These are phyloP conservation scores for Bruguiera hainesii DNA, from an alignment of 441 rosid species.

Conservation along the genomic window DNA sequence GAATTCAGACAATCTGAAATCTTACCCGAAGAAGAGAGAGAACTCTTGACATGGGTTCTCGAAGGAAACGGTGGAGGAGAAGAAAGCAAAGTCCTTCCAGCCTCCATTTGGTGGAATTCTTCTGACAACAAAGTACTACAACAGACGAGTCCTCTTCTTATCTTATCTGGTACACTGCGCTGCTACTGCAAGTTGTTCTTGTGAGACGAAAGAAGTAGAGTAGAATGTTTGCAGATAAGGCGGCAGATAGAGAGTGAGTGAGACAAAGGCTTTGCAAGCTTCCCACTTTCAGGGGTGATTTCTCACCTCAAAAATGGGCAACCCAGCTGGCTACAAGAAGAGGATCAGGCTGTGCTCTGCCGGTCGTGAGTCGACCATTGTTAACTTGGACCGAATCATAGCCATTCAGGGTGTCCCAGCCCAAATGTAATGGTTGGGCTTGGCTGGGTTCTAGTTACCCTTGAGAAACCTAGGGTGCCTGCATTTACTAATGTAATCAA, in stretches of 20 bases:
- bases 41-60: conserved; percentile 45
- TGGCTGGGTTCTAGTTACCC: no score
- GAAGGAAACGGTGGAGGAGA: conserved; percentile 59
- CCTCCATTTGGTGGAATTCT: conserved; percentile 45
- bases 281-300: conserved; percentile 13
- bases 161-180: neutral
- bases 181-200: neutral
- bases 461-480: no score
- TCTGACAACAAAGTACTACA: neutral
- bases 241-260: conserved; percentile 22
- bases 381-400: no score
- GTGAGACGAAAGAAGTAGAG: neutral
- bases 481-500: no score
- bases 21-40: conserved; percentile 52
- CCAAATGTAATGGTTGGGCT: no score
- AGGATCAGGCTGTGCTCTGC: conserved; percentile 22
- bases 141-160: neutral
- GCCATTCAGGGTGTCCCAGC: no score
- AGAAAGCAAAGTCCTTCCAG: conserved; percentile 55
- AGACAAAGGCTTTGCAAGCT: conserved; percentile 1
- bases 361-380: neutral
- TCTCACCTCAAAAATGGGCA: conserved; percentile 26
- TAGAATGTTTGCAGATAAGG: neutral
- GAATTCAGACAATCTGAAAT: neutral
- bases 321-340: neutral